phyloP scores from a whole-genome alignment of 2,329 filamentous ascomycete genomes.

The Aspergillus melleus region DNA sequence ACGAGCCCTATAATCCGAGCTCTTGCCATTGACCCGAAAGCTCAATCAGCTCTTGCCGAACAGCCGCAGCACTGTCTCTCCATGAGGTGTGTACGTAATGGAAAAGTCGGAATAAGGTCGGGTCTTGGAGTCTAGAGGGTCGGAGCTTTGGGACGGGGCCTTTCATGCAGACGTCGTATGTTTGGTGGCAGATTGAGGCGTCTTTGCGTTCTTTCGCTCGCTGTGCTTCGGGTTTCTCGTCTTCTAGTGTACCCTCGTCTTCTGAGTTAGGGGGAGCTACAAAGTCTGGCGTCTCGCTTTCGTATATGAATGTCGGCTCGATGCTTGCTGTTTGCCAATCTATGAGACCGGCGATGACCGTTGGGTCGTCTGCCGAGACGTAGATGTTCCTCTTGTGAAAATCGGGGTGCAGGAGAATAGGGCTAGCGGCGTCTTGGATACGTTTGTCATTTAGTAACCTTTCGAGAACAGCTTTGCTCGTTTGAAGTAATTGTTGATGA shows the following conservation, averaged over 20 bases:
- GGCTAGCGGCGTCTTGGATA: constrained; percentile 20
- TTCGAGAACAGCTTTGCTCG: constrained; percentile 22
- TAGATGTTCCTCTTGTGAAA: constrained; percentile 37
- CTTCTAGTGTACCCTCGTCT: constrained; percentile 16
- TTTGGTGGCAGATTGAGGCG: neutral
- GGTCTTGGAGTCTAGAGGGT: constrained; percentile 27
- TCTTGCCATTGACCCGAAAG: constrained; percentile 11
- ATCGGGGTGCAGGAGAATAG: constrained; percentile 30
- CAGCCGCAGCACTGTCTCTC: constrained; percentile 25
- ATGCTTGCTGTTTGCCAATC: constrained; percentile 35
- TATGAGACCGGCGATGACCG: constrained; percentile 31
- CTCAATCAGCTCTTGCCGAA: constrained; percentile 23
- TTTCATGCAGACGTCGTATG: neutral
- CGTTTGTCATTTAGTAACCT: constrained; percentile 21
- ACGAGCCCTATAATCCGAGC: constrained; percentile 24
- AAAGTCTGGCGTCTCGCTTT: constrained; percentile 31
- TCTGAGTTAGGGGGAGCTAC: constrained; percentile 16
- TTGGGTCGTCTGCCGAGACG: constrained; percentile 31
- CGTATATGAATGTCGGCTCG: constrained; percentile 32
- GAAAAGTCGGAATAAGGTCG: constrained; percentile 32
- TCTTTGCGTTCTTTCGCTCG: constrained; percentile 10
- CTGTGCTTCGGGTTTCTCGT: constrained; percentile 6
- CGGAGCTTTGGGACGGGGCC: constrained; percentile 24
- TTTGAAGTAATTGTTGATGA: constrained; percentile 14
- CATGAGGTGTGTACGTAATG: constrained; percentile 29